Conservation (phyloP, 2,329 filamentous ascomycete species). For the Aspergillus awamori region DNA sequence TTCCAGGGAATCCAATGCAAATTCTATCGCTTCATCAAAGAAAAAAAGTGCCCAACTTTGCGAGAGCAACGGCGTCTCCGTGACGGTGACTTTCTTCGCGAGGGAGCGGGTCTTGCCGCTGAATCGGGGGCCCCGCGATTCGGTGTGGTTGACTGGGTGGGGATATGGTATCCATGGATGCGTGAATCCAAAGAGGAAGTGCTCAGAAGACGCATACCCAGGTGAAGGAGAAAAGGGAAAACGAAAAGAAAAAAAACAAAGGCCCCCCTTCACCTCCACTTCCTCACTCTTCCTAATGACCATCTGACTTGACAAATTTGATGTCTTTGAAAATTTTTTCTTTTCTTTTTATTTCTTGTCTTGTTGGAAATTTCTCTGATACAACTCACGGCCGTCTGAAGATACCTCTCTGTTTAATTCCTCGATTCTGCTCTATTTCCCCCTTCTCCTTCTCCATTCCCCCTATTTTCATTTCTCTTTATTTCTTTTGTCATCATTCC, state of each 20-base stretch:
- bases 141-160: constrained; percentile 45
- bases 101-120: constrained; percentile 28
- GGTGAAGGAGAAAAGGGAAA: constrained; percentile 4
- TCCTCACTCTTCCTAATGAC: background rate
- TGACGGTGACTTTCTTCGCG: constrained; percentile 43
- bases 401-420: constrained; percentile 23
- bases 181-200: constrained; percentile 34
- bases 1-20: constrained; percentile 55
- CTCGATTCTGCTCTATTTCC: constrained; percentile 11
- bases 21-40: constrained; percentile 53
- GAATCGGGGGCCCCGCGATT: constrained; percentile 38
- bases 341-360: background rate
- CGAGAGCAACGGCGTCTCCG: constrained; percentile 46
- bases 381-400: constrained; percentile 16
- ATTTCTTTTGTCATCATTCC: background rate
- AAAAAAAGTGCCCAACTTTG: constrained; percentile 49
- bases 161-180: constrained; percentile 50
- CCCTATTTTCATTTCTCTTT: constrained; percentile 13
- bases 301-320: background rate
- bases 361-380: background rate
- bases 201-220: constrained; percentile 19
- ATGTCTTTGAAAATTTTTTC: background rate
- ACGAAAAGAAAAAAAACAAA: too few species aligned
- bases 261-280: too few species aligned
- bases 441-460: constrained; percentile 19